Conservation (phyloP, 1,284 basidiomycete genomes). For the Cryptococcus floricola region DNA sequence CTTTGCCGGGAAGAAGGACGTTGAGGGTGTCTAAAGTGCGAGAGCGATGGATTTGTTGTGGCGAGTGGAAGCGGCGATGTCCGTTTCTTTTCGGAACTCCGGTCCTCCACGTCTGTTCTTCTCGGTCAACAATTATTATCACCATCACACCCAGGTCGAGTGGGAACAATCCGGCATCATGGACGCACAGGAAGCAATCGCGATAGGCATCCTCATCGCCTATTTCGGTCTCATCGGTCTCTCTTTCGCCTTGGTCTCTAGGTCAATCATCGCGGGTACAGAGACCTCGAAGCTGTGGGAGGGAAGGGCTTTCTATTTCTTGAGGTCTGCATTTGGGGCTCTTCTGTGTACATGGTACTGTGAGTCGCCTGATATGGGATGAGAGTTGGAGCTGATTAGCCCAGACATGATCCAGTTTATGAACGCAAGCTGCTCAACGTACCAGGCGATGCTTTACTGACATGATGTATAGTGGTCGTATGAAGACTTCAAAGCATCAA, state of each 20-base stretch:
- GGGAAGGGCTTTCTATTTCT: conserved; percentile 38
- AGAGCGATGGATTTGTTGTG: background rate
- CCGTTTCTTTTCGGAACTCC: background rate
- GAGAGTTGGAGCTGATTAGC: conserved; percentile 2
- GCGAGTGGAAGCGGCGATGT: background rate
- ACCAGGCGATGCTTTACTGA: background rate
- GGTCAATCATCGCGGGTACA: conserved; percentile 32
- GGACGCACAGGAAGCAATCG: conserved; percentile 27
- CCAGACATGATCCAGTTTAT: conserved; percentile 51
- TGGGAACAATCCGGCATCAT: background rate
- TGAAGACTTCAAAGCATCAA: conserved; percentile 44
- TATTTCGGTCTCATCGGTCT: conserved; percentile 55
- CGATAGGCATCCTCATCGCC: conserved; percentile 52
- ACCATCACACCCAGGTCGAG: background rate
- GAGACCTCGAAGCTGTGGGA: conserved; percentile 18
- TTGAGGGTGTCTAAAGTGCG: background rate
- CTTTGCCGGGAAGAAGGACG: background rate
- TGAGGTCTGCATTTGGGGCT: conserved; percentile 34
- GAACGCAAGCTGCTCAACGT: conserved; percentile 46
- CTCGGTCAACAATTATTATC: background rate
- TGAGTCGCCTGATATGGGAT: conserved; percentile 45
- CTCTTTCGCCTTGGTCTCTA: conserved; percentile 49
- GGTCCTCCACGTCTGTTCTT: background rate
- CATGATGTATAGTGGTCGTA: conserved; percentile 56
- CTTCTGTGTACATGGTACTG: conserved; percentile 59